phyloP scores from a whole-genome alignment of 345 rosid genomes.

The Hevea brasiliensis region DNA sequence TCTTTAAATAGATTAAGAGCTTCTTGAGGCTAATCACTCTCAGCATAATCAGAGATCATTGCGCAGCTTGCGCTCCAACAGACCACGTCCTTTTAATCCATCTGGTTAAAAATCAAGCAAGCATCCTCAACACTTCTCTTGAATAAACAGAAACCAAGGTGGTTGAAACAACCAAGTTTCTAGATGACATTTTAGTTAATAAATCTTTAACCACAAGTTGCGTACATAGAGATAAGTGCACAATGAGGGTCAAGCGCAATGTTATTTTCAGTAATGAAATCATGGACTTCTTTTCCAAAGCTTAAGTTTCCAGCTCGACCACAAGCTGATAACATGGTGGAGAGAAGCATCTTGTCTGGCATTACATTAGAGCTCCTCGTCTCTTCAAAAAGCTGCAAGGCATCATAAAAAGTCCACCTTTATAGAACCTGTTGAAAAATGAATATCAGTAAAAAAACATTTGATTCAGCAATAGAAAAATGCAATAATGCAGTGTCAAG shows the following conservation, averaged over 20 bases:
- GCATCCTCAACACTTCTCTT: constrained; percentile 52
- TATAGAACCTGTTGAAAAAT: constrained; percentile 43
- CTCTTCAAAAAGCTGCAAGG: constrained; percentile 70
- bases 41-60: constrained; percentile 21
- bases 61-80: constrained; percentile 21
- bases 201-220: constrained; percentile 44
- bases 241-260: constrained; percentile 40
- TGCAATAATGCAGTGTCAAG: not conserved
- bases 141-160: constrained; percentile 57
- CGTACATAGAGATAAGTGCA: constrained; percentile 51
- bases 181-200: constrained; percentile 29
- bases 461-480: not conserved
- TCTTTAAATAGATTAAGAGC: constrained; percentile 12
- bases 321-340: constrained; percentile 56
- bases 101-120: constrained; percentile 25
- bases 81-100: constrained; percentile 9
- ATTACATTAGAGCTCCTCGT: constrained; percentile 46
- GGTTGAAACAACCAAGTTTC: constrained; percentile 44
- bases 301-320: constrained; percentile 39
- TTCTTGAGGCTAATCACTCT: constrained; percentile 16
- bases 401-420: constrained; percentile 48
- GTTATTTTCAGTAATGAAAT: constrained; percentile 41
- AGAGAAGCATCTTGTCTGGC: constrained; percentile 50
- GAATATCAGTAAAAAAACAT: constrained; percentile 4
- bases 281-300: constrained; percentile 49